Base-by-base conservation (phyloP, 805 yeast species). In the Myxozyma sirexii region DNA sequence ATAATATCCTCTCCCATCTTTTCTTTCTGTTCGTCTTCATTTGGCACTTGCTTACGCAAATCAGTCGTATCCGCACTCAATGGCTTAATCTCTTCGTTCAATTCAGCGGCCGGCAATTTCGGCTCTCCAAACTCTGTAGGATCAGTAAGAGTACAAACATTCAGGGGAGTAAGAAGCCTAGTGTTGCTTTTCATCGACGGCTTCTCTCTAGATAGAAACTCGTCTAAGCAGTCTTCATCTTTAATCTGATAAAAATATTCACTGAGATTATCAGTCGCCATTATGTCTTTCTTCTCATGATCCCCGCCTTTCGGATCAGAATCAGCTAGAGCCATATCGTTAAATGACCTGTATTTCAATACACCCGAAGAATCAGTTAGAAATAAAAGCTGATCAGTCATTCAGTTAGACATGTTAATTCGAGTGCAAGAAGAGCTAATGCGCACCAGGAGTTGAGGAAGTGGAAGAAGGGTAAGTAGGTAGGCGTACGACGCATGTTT, bases 231-330 rank as follows among this genome's bases (percentile, higher is more conserved):
- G n/a, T 10, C 42, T 13, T 4, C 42, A n/a, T 17, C 19, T 19
- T 3, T 38, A 10, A 38, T 15, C 12, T 10, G 19, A 17, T 38
- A 38, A n/a, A 38, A 13, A 13, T 42, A 23, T 42, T 26, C 33
- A 6, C 19, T 24, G 7, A 26, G 19, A 17, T 44, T 35, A 3
- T 44, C 48, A 6, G 48, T 27, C n/a, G n/a, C 21, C 10, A 24
- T 13, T 2, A 13, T 26, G 24, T 31, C 50, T 3, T 46, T 39
- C 26, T 15, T n/a, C 50, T 46, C 50, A 15, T 10, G 29, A 39
- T 31, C 50, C 38, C 19, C 23, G n/a, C 50, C 19, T 12, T 38
- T 46, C n/a, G 50, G 50, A 46, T 46, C 50, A 29, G 39, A 46
- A 15, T n/a, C 27, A 19, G 15, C 31, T 35, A 31, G 19, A 7